A percentile compares a stretch with the other conserved stretches of the same genome.
phyloP scores from a whole-genome alignment of 1,139 yeast species.

The Blastobotrys persicus region DNA sequence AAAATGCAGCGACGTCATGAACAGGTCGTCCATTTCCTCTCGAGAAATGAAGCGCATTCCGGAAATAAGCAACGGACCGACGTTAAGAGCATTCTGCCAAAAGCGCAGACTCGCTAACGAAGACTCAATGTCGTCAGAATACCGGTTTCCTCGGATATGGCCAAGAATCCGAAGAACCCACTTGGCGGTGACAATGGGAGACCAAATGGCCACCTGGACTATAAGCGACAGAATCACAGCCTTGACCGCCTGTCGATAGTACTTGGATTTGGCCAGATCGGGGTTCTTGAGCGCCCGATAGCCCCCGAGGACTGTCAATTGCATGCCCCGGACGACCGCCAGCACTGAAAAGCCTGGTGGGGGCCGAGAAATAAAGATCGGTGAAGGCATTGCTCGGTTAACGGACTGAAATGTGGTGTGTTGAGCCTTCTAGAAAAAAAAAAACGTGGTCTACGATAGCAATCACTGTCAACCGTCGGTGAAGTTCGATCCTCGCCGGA shows the following conservation, averaged over 20 bases:
- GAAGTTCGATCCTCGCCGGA: background rate
- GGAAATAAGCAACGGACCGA: constrained; percentile 46
- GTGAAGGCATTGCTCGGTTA: constrained; percentile 55
- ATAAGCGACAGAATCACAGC: constrained; percentile 41
- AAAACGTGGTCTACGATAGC: too few relatives aligned
- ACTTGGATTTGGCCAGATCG: constrained; percentile 36
- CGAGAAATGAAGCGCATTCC: constrained; percentile 40
- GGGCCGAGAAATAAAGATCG: constrained; percentile 49
- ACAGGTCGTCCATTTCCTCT: constrained; percentile 41
- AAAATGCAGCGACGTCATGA: constrained; percentile 43
- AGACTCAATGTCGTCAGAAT: constrained; percentile 23
- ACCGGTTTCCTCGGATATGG: constrained; percentile 22
- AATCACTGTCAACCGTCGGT: too few relatives aligned
- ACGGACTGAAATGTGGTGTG: background rate
- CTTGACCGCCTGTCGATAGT: constrained; percentile 39
- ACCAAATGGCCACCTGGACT: constrained; percentile 41
- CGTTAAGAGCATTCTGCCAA: constrained; percentile 43
- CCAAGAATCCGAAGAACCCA: constrained; percentile 23
- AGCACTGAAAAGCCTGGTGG: constrained; percentile 49
- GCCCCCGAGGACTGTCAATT: constrained; percentile 50
- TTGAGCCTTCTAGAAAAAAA: background rate
- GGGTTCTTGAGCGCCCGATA: constrained; percentile 51
- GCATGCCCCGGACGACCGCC: constrained; percentile 53
- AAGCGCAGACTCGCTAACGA: constrained; percentile 33
- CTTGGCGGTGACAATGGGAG: constrained; percentile 35